phyloP scores from a whole-genome alignment of 2,329 filamentous ascomycete species.

The Ophiostoma perfectum region DNA sequence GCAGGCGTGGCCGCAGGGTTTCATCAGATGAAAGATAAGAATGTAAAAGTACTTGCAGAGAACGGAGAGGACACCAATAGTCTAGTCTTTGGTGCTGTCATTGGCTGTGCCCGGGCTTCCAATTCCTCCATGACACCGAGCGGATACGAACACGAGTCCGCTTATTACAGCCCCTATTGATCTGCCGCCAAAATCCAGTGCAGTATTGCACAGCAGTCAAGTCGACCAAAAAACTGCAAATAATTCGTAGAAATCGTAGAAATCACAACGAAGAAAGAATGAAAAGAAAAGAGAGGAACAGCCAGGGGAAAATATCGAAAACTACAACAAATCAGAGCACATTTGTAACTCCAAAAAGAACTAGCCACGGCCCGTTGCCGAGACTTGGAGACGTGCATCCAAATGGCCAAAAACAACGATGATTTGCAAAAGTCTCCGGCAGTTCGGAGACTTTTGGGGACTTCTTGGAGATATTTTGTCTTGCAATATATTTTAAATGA shows the following conservation, averaged over 20 bases:
- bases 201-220: too few relatives aligned
- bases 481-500: neutral
- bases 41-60: neutral
- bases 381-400: neutral
- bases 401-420: conserved; percentile 3
- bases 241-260: too few relatives aligned
- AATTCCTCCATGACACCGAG: conserved; percentile 15
- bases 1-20: neutral
- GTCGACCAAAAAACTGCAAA: too few relatives aligned
- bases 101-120: neutral
- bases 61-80: neutral
- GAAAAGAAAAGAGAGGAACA: too few relatives aligned
- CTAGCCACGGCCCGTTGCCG: neutral
- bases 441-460: conserved; percentile 7
- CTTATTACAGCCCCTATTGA: conserved; percentile 8
- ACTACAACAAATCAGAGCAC: neutral
- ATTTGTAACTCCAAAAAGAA: neutral
- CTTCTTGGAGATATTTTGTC: conserved; percentile 7
- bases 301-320: neutral
- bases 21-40: neutral
- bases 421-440: conserved; percentile 9
- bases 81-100: neutral
- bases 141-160: conserved; percentile 23
- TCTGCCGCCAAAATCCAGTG: too few relatives aligned
- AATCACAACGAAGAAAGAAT: too few relatives aligned